Conservation (phyloP, 78 protist genomes). For the slime mould (Dictyostelium discoideum) region DNA sequence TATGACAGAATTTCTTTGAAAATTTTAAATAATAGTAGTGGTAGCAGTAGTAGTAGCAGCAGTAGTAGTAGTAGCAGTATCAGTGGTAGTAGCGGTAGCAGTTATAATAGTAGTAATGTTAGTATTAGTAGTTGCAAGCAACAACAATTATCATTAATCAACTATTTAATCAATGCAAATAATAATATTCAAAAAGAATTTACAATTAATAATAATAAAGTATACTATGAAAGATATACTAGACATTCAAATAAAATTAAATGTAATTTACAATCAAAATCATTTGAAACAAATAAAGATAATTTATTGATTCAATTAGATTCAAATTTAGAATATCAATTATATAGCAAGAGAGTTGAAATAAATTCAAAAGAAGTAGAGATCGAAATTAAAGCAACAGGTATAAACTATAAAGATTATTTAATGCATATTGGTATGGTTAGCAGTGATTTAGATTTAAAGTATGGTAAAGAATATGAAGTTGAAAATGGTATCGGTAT, state of each 20-base stretch:
- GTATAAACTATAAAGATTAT: constrained; percentile 59
- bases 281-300: background rate
- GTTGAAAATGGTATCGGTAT: background rate
- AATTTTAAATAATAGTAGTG: background rate
- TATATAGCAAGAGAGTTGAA: background rate
- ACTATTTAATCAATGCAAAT: background rate
- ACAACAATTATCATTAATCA: background rate
- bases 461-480: background rate
- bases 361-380: constrained; percentile 12
- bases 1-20: background rate
- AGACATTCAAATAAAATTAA: background rate
- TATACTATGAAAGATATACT: background rate
- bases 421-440: constrained; percentile 17
- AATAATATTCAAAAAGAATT: background rate
- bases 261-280: background rate
- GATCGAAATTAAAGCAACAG: constrained; percentile 13
- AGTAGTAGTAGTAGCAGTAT: too few relatives aligned
- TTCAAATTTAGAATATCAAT: background rate
- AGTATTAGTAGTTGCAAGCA: too few relatives aligned
- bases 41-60: too few relatives aligned
- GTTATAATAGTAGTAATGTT: too few relatives aligned
- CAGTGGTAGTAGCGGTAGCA: too few relatives aligned
- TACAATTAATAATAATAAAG: background rate
- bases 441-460: background rate
- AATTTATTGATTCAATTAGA: background rate